A percentile compares a stretch with the other conserved stretches of the same genome.
Evolutionary conservation across 2,329 filamentous ascomycete genomes (phyloP).

Genomic region (Helotiales sp.): DNA sequence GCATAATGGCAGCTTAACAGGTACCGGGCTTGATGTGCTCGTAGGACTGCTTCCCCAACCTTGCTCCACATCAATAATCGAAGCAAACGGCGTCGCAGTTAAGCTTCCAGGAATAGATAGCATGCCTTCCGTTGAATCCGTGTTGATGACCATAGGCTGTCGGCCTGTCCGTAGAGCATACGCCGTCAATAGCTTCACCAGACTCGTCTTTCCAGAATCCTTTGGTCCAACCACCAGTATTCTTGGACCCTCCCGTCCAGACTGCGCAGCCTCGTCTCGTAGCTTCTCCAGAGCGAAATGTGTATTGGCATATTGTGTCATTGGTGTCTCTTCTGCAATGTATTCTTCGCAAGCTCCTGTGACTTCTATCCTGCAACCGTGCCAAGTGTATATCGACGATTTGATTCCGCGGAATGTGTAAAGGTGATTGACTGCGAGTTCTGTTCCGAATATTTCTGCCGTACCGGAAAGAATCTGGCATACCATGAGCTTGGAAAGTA

Average conservation of each 20-base stretch:
- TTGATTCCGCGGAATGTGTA: slow-evolving; percentile 84
- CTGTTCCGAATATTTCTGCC: slow-evolving; percentile 92
- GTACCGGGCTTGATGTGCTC: slow-evolving; percentile 82
- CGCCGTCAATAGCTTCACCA: slow-evolving; percentile 74
- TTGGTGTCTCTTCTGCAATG: slow-evolving; percentile 75
- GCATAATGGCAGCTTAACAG: slow-evolving; percentile 88
- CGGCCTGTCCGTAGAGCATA: slow-evolving; percentile 75
- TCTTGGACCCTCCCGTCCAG: slow-evolving; percentile 65
- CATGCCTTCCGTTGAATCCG: slow-evolving; percentile 80
- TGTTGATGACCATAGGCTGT: slow-evolving; percentile 80
- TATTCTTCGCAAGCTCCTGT: slow-evolving; percentile 60
- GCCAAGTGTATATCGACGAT: slow-evolving; percentile 88
- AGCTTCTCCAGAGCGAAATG: slow-evolving; percentile 82
- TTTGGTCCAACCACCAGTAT: slow-evolving; percentile 80
- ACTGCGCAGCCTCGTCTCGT: slow-evolving; percentile 59
- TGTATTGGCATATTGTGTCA: slow-evolving; percentile 78
- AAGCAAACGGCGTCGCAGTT: slow-evolving; percentile 83
- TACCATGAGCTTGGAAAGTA: slow-evolving; percentile 37
- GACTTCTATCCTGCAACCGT: slow-evolving; percentile 84
- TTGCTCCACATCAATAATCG: slow-evolving; percentile 83
- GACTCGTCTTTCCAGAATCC: slow-evolving; percentile 78
- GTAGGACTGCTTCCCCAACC: slow-evolving; percentile 90
- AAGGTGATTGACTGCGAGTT: slow-evolving; percentile 76
- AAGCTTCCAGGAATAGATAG: slow-evolving; percentile 77
- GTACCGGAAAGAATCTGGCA: slow-evolving; percentile 72